phyloP scores from a whole-genome alignment of 805 yeast genomes.

The Metschnikowia lachancei region DNA sequence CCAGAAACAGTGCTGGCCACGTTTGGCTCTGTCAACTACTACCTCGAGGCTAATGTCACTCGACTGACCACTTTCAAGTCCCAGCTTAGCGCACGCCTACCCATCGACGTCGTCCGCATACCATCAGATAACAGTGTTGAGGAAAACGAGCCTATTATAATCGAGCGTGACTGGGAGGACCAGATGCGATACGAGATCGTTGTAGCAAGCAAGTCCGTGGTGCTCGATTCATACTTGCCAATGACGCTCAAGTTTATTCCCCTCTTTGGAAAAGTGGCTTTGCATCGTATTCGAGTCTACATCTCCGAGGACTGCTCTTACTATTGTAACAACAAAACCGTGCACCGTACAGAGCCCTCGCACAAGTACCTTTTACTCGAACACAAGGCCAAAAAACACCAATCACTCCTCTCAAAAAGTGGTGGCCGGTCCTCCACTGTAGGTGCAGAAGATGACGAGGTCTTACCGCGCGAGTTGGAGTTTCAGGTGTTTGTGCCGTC shows the following conservation, averaged over 20 bases:
- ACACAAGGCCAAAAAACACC: slow-evolving; percentile 59
- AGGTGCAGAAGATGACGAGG: slow-evolving; percentile 48
- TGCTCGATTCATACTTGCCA: slow-evolving; percentile 80
- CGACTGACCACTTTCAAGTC: slow-evolving; percentile 85
- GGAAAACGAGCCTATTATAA: slow-evolving; percentile 89
- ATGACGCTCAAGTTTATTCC: slow-evolving; percentile 82
- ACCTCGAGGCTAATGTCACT: slow-evolving; percentile 64
- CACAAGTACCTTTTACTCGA: slow-evolving; percentile 79
- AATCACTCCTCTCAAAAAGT: slow-evolving; percentile 46
- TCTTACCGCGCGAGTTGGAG: slow-evolving; percentile 75
- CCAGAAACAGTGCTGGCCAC: slow-evolving; percentile 80
- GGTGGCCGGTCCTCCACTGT: slow-evolving; percentile 28
- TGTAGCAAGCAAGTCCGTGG: slow-evolving; percentile 83
- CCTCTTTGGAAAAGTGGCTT: slow-evolving; percentile 71
- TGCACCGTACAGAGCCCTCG: slow-evolving; percentile 89
- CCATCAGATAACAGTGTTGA: slow-evolving; percentile 79
- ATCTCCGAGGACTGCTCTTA: slow-evolving; percentile 89
- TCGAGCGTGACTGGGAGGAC: slow-evolving; percentile 91
- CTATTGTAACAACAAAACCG: slow-evolving; percentile 78
- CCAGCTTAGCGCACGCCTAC: slow-evolving; percentile 60
- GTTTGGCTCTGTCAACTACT: slow-evolving; percentile 77
- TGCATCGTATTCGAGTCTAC: slow-evolving; percentile 83
- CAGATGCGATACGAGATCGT: slow-evolving; percentile 85
- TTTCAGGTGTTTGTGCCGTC: slow-evolving; percentile 85
- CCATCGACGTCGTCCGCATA: slow-evolving; percentile 67